Evolutionary conservation across 768 basidiomycete genomes (phyloP).

Genomic region (Macrocybe gigantea): DNA sequence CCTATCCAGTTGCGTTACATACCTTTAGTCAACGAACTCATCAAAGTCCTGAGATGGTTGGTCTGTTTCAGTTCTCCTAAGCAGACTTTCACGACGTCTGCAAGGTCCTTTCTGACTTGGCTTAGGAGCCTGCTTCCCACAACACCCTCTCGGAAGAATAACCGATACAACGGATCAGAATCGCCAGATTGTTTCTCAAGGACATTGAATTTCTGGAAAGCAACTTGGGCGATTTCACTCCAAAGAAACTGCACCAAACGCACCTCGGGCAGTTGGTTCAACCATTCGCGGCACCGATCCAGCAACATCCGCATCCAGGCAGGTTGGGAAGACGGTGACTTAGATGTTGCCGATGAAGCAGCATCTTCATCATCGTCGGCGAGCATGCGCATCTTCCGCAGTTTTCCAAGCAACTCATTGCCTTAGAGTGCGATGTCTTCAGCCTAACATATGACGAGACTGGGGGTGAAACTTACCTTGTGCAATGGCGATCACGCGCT

Average conservation of each 20-base stretch:
- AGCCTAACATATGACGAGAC: slow-evolving; percentile 1
- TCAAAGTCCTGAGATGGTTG: slow-evolving; percentile 87
- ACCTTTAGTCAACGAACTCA: slow-evolving; percentile 91
- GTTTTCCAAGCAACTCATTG: slow-evolving; percentile 74
- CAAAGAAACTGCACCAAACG: slow-evolving; percentile 14
- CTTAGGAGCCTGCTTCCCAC: slow-evolving; percentile 77
- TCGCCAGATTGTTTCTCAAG: slow-evolving; percentile 62
- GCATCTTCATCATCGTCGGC: slow-evolving; percentile 80
- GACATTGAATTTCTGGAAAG: slow-evolving; percentile 52
- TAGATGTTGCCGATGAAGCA: slow-evolving; percentile 44
- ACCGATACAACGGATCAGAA: slow-evolving; percentile 80
- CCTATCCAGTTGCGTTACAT: slow-evolving; percentile 5
- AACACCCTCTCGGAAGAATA: slow-evolving; percentile 83
- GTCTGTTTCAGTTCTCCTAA: slow-evolving; percentile 89
- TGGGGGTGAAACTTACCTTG: slow-evolving; percentile 55
- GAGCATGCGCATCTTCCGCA: slow-evolving; percentile 90
- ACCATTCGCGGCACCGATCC: slow-evolving; percentile 83
- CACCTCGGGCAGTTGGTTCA: slow-evolving; percentile 69
- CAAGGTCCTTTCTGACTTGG: slow-evolving; percentile 76
- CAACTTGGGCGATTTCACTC: neutral
- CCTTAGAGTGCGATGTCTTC: slow-evolving; percentile 36
- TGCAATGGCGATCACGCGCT: slow-evolving; percentile 84
- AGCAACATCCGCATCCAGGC: slow-evolving; percentile 91
- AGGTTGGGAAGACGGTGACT: slow-evolving; percentile 66
- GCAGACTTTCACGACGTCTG: slow-evolving; percentile 79